phyloP scores from a whole-genome alignment of 331 rosid species.

The Telfairia occidentalis region DNA sequence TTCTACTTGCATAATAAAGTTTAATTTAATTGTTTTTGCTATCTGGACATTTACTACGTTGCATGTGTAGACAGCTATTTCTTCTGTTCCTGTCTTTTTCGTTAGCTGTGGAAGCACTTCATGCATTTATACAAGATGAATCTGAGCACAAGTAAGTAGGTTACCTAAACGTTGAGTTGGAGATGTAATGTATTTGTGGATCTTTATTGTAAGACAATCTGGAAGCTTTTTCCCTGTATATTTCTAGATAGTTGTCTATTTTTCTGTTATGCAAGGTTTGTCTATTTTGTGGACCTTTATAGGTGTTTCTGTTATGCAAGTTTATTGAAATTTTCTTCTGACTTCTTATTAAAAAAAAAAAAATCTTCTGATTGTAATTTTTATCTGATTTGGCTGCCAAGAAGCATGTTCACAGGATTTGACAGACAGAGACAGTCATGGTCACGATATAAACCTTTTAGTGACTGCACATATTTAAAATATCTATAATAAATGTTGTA shows the following conservation, averaged over 20 bases:
- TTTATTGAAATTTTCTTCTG: no score
- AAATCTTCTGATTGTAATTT: no score
- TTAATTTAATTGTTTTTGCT: constrained; percentile 16
- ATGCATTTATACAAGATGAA: constrained; percentile 95
- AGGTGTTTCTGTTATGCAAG: no score
- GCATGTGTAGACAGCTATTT: constrained; percentile 95
- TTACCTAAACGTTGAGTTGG: neutral
- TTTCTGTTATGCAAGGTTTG: no score
- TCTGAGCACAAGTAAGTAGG: constrained; percentile 97
- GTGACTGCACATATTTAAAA: no score
- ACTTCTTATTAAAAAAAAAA: no score
- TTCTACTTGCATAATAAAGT: neutral
- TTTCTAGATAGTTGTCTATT: neutral
- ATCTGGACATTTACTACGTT: constrained; percentile 38
- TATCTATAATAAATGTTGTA: no score
- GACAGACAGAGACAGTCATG: no score
- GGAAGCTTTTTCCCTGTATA: neutral
- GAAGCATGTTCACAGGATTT: no score
- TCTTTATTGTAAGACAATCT: neutral
- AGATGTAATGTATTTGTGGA: neutral
- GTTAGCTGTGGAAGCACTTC: constrained; percentile 95
- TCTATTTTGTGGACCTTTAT: no score
- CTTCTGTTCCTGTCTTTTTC: constrained; percentile 96
- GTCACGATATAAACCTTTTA: no score
- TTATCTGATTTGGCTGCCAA: no score